Evolutionary conservation across 371 early-diverging fungal species (phyloP), one percentile per base, ranked within the genome.

Genomic region (Apophysomyces elegans): DNA sequence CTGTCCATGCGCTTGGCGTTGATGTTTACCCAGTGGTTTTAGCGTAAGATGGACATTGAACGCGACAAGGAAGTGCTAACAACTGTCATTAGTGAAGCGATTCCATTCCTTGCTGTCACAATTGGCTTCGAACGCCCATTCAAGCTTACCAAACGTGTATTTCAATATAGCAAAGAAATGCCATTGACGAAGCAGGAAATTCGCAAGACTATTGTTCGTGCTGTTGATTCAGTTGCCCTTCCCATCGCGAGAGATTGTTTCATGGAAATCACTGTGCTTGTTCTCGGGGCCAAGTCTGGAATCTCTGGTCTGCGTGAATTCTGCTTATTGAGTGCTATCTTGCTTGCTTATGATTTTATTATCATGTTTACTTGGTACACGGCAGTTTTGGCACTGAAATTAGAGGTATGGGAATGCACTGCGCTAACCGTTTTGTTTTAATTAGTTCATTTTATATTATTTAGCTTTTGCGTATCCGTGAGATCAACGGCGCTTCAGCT

Each of bases 111-210:
- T 61, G 90, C 92, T 47, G 89, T 94, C 67, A 92, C 93, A 37
- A 88, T 95, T 46, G 95, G 95, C 2, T 95, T 95, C 66, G 95
- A 95, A 70, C 88, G 93, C 68, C 92, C 94, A 44, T 89, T 88
- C 77, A 80, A 81, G n/a, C 81, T 95, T 65, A 89, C 93, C 64
- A 88, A 90, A 63, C 85, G 92, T 18, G 90, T 95, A 7, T 75
- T 93, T 35, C 79, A 87, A 21, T 69, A 43, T 45, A 73, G 70
- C 63, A 65, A 72, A 59, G 59, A 76, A 56, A 59, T 64, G 2
- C 67, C 69, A 44, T 47, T 77, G 66, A 50, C 77, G 66, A 26
- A 61, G 62, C 68, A 80, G 50, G 66, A 72, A 47, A 83, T 91
- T 38, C 86, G 86, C 47, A 76, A 84, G 58, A 86, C 86, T 65